A percentile compares a stretch with the other conserved stretches of the same genome.
These are phyloP conservation scores for Candida boleticola DNA, from an alignment of 805 yeast species.

Conservation along the genomic window DNA sequence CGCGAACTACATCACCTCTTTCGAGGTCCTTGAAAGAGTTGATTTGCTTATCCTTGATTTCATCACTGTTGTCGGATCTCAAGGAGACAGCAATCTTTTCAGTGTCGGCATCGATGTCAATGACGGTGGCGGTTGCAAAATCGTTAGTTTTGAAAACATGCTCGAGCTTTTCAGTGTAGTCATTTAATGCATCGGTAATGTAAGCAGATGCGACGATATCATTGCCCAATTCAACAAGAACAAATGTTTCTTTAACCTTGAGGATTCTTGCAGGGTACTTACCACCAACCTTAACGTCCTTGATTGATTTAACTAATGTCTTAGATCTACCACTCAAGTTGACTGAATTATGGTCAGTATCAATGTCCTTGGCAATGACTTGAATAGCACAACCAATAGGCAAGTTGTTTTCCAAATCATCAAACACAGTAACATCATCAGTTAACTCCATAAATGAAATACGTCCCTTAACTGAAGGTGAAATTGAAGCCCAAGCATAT, in stretches of 20 bases:
- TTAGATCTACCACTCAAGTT: conserved; percentile 47
- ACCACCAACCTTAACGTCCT: conserved; percentile 54
- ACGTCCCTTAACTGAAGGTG: conserved; percentile 68
- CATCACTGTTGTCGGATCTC: conserved; percentile 38
- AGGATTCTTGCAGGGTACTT: conserved; percentile 61
- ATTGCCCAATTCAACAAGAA: conserved; percentile 68
- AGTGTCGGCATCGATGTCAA: conserved; percentile 44
- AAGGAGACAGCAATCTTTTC: conserved; percentile 63
- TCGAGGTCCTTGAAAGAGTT: conserved; percentile 50
- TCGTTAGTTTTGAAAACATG: conserved; percentile 50
- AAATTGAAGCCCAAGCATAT: conserved; percentile 62
- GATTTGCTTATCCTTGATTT: conserved; percentile 52
- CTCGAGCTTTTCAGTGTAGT: conserved; percentile 54
- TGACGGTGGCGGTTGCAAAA: conserved; percentile 56
- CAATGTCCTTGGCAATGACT: conserved; percentile 54
- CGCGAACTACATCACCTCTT: conserved; percentile 73
- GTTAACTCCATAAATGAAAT: conserved; percentile 64
- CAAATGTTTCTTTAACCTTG: conserved; percentile 55
- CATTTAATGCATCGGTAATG: conserved; percentile 75
- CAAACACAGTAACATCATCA: conserved; percentile 47
- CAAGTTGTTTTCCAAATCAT: conserved; percentile 51
- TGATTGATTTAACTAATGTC: conserved; percentile 36
- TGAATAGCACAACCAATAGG: conserved; percentile 73
- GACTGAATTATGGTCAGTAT: conserved; percentile 50
- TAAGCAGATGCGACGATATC: conserved; percentile 61